A percentile compares a stretch with the other conserved stretches of the same genome.
These are phyloP conservation scores for Phytophthora ohioensis DNA, from an alignment of 352 stramenopile species.

Conservation along the genomic window DNA sequence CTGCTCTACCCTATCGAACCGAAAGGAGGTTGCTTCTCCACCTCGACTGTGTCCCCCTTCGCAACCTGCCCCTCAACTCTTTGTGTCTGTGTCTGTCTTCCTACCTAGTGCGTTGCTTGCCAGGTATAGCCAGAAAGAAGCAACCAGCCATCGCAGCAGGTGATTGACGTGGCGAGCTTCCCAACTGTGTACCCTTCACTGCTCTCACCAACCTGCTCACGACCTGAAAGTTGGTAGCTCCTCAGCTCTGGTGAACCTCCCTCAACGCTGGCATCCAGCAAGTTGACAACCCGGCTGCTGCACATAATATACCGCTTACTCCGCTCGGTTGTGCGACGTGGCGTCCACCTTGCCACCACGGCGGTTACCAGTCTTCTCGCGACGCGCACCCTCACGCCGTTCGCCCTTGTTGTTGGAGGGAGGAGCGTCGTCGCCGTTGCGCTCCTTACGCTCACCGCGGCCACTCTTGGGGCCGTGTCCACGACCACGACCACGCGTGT, in stretches of 20 bases:
- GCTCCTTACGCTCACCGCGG: slow-evolving; percentile 76
- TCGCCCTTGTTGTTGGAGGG: slow-evolving; percentile 46
- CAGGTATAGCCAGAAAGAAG: slow-evolving; percentile 15
- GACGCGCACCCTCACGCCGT: slow-evolving; percentile 53
- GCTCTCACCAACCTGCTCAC: slow-evolving; percentile 10
- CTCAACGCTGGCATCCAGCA: slow-evolving; percentile 18
- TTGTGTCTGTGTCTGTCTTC: slow-evolving; percentile 43
- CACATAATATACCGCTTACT: slow-evolving; percentile 57
- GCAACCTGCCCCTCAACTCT: slow-evolving; percentile 30
- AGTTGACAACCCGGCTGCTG: slow-evolving; percentile 23
- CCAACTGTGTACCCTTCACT: not conserved
- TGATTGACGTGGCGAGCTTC: slow-evolving; percentile 11
- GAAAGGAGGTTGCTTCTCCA: slow-evolving; percentile 29
- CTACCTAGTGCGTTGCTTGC: slow-evolving; percentile 40
- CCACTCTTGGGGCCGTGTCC: slow-evolving; percentile 56
- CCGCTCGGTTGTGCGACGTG: slow-evolving; percentile 48
- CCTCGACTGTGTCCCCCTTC: slow-evolving; percentile 24
- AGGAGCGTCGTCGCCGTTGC: slow-evolving; percentile 60
- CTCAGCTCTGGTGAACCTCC: slow-evolving; percentile 16
- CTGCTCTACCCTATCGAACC: slow-evolving; percentile 49
- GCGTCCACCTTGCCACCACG: slow-evolving; percentile 75
- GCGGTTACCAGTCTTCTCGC: slow-evolving; percentile 69
- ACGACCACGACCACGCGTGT: slow-evolving; percentile 60
- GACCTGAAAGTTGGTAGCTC: slow-evolving; percentile 23
- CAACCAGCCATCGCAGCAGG: slow-evolving; percentile 19